Conservation (phyloP, 352 stramenopile species). For the Phytophthora podocarpi region DNA sequence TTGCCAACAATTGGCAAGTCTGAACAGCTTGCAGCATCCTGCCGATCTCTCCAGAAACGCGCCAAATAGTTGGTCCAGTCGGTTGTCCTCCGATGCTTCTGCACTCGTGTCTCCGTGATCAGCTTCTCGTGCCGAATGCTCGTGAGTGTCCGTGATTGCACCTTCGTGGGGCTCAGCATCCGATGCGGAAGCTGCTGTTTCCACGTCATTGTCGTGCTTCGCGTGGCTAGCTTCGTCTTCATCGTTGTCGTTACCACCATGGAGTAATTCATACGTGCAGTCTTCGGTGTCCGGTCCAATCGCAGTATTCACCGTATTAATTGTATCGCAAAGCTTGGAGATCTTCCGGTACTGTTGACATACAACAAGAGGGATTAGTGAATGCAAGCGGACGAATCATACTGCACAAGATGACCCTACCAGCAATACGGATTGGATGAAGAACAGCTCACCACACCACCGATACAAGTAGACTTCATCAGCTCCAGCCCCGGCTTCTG, state of each 20-base stretch:
- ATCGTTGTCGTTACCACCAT: slow-evolving; percentile 3
- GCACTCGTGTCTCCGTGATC: not conserved
- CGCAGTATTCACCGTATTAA: slow-evolving; percentile 20
- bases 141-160: not conserved
- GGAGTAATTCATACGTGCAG: slow-evolving; percentile 43
- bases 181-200: not conserved
- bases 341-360: slow-evolving; percentile 48
- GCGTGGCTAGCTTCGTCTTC: not conserved
- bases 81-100: not conserved
- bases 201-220: not conserved
- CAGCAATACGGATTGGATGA: slow-evolving; percentile 56
- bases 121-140: not conserved
- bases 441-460: slow-evolving; percentile 70
- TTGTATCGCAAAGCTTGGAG: slow-evolving; percentile 12
- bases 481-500: not conserved
- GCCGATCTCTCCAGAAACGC: slow-evolving; percentile 50
- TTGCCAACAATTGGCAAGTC: slow-evolving; percentile 52
- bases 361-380: not conserved
- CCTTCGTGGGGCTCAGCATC: not conserved
- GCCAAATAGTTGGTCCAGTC: slow-evolving; percentile 27
- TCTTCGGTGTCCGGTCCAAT: slow-evolving; percentile 46
- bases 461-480: slow-evolving; percentile 63
- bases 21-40: slow-evolving; percentile 51
- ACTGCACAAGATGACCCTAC: slow-evolving; percentile 22
- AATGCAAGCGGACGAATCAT: not conserved